Conservation (phyloP, 2,329 filamentous ascomycete genomes). For the Penicillium rolfsii region DNA sequence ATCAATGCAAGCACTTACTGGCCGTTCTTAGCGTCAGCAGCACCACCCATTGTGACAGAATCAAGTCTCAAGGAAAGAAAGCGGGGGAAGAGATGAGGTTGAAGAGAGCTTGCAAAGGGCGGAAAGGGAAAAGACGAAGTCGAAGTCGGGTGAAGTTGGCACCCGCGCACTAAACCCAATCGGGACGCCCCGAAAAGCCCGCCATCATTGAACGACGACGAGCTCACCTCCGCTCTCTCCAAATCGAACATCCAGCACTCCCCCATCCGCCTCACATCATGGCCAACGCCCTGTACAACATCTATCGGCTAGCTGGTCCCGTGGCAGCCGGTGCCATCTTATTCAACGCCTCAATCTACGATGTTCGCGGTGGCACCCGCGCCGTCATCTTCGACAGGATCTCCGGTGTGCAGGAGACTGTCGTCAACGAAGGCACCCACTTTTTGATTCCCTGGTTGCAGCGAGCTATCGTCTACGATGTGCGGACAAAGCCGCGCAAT, state of each 20-base stretch:
- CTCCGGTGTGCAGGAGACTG: constrained; percentile 86
- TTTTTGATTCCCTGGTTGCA: constrained; percentile 97
- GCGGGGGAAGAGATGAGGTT: constrained; percentile 18
- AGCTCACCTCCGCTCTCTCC: constrained; percentile 20
- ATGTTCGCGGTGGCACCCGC: constrained; percentile 90
- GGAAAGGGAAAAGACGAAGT: constrained; percentile 34
- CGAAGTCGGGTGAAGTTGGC: constrained; percentile 37
- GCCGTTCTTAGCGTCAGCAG: constrained; percentile 49
- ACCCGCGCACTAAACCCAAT: constrained; percentile 42
- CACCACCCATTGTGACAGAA: constrained; percentile 43
- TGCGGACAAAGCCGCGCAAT: constrained; percentile 94
- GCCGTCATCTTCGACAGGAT: constrained; percentile 98
- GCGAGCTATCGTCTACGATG: constrained; percentile 91
- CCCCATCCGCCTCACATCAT: constrained; percentile 40
- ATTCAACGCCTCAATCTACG: constrained; percentile 83
- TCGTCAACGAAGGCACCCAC: constrained; percentile 95
- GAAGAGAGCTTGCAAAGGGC: constrained; percentile 22
- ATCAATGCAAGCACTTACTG: constrained; percentile 40
- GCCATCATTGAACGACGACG: constrained; percentile 38
- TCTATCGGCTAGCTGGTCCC: constrained; percentile 65
- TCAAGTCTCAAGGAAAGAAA: constrained; percentile 20
- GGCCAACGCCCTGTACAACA: constrained; percentile 44
- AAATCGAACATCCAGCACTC: background rate
- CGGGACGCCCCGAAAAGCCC: constrained; percentile 40
- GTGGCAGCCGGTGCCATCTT: constrained; percentile 69